Evolutionary conservation across 2,329 filamentous ascomycete genomes (phyloP).

Genomic region (Bipolaris victoriae): DNA sequence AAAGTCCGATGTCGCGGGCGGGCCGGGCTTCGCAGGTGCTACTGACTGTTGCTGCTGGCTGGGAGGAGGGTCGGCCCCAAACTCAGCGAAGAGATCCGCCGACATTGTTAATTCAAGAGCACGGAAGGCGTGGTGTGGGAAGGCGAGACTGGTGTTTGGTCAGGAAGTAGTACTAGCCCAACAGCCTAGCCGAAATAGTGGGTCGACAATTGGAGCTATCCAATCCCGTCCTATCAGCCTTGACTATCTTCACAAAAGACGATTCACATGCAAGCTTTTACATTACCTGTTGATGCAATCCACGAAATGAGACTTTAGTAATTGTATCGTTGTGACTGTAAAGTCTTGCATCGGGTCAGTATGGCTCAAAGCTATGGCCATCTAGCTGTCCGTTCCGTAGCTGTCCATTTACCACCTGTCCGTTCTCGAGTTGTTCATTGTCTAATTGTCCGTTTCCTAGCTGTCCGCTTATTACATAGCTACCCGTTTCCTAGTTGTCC

Average conservation of each 20-base stretch:
- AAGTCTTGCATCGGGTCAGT: not conserved
- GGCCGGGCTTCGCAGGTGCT: not conserved
- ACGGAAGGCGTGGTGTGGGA: constrained; percentile 12
- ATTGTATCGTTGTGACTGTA: not conserved
- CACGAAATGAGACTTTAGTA: too few relatives aligned
- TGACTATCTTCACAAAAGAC: not conserved
- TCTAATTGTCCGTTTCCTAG: too few relatives aligned
- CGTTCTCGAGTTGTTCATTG: too few relatives aligned
- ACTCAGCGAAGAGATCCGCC: constrained; percentile 47
- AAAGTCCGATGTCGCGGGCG: constrained; percentile 32
- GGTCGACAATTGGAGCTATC: constrained; percentile 7
- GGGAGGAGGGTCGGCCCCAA: constrained; percentile 28
- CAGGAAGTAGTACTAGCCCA: constrained; percentile 18
- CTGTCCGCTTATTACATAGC: too few relatives aligned
- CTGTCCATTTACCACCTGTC: too few relatives aligned
- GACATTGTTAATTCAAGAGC: constrained; percentile 34
- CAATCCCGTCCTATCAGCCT: not conserved
- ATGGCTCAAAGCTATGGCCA: too few relatives aligned
- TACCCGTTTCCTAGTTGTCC: too few relatives aligned
- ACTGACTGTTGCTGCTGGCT: constrained; percentile 21
- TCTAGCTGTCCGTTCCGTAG: too few relatives aligned
- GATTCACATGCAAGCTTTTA: not conserved
- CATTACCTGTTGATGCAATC: too few relatives aligned
- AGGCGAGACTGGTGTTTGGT: constrained; percentile 17
- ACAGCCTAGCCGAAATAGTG: constrained; percentile 26